Evolutionary conservation across 768 basidiomycete genomes (phyloP), one percentile per base, ranked within the genome.

Genomic region (Boletus coccyginus): DNA sequence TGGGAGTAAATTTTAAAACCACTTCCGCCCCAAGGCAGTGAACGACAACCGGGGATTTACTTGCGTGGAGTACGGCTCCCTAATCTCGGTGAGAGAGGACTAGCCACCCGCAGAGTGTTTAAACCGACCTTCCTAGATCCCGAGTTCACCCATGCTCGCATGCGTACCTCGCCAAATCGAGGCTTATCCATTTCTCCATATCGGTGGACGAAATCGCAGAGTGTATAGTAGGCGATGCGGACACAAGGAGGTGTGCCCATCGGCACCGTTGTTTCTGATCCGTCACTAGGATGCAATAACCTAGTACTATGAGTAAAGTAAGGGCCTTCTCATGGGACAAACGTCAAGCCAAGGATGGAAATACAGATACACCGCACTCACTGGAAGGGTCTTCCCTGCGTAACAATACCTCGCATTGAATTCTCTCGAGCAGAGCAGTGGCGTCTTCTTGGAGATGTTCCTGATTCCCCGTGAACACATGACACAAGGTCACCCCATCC

Each of bases 381-480:
- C 70, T 62, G 17, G 49, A 51, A 13, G 41, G 7, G 40, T 68
- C 59, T 47, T 64, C 63, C 45, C 50, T 62, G 36, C 49, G 53
- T 46, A 72, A 47, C 10, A 63, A 48, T 3, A 66, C 57, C 3
- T 66, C 72, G 57, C 67, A 38, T 61, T 84, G 82, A 14, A 83
- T 70, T 14, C 62, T 62, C 24, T 66, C 61, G 5, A 83, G 65
- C 31, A 81, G 60, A 7, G 44, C 51, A 3, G 73, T 73, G 13
- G 80, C 73, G 2, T 71, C 69, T 44, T 40, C 52, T 60, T 83
- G 82, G 44, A 81, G 63, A 4, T 50, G 33, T n/a, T 65, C 61
- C 16, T 69, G 58, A 56, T 83, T 83, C n/a, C 78, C 70, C 1
- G 78, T 79, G 58, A 81, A 83, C 42, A 84, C 56, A 53, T 83